Evolutionary conservation across 2,329 filamentous ascomycete genomes (phyloP), one percentile per base, ranked within the genome.

Genomic region (Cladosporium austrohemisphaericum): DNA sequence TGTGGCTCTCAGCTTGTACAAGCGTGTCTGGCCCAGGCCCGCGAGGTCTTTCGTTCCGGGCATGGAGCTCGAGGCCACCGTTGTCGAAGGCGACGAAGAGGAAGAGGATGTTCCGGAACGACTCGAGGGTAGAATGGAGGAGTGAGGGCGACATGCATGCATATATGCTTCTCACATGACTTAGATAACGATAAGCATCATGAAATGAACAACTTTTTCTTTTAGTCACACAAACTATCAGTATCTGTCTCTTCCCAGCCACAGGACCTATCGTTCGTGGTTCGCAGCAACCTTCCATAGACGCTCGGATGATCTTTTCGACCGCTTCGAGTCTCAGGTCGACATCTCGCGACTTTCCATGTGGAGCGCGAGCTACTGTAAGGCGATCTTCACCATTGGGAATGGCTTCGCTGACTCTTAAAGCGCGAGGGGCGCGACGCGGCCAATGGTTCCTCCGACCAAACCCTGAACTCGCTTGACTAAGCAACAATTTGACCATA

Each of bases 1-100:
- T 3, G 83, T 98, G 38, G 93, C 88, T 41, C 86, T 97, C 55
- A 95, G 88, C 60, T 52, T 76, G 52, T 76, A 76, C 52, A 77
- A 77, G 68, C 58, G 75, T 38, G 72, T 77, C 2, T 76, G 71
- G 69, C 93, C 93, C 6, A 77, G 91, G 19, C 26, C 40, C 32
- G 49, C 49, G 10, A 45, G 40, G 29, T 5, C 25, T n/a, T 51
- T 41, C 20, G 14, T 32, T 9, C 47, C 47, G 16, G 47, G 47
- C 2, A 50, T 50, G 47, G 47, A 50, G 22, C 23, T 41, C 11
- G 37, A 50, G 28, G 37, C 44, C 26, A 28, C 44, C 10, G 32
- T 47, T n/a, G 44, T 47, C 16, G 44, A 47, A 18, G 44, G 44
- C 16, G 44, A 47, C n/a, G 44, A 47, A n/a, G 44, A 47, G 16